Base-by-base conservation (phyloP, 768 basidiomycete genomes). In the Lactifluus pinguis region DNA sequence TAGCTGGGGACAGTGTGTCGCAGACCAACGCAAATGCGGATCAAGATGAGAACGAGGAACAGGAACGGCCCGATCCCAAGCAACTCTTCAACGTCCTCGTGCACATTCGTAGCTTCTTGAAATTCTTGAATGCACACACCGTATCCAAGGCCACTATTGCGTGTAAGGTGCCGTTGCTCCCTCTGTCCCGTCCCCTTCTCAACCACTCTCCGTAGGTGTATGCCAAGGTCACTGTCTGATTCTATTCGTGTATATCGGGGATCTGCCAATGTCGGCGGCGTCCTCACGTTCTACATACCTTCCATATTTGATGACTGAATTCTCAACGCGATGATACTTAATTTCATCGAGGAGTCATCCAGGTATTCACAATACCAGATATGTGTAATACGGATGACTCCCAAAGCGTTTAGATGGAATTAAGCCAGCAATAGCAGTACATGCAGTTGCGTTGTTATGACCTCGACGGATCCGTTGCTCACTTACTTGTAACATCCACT, bases 211-310 rank as follows among this genome's bases (percentile, higher is more conserved):
- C 30, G 0, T 68, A 94, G 91, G 87, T 68, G 79, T 94, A 53
- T 94, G 92, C 69, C 83, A 85, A 65, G 79, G 83, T 60, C 87
- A 92, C 64, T 93, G 90, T 69, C 78, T 89, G 60, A 93, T 94
- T 65, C 79, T 93, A 53, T 94, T 93, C 64, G 90, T 93, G 56
- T 94, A 93, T 68, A 86, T 93, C 48, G 92, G 92, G 10, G 85
- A 90, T 79, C 85, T 11, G 81, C 82, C 5, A 84, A 89, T 58
- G 83, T 86, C 0, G 89, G 91, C 49, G 92, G 90, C 2, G 88
- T 94, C 45, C 76, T 94, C 63, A 94, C 92, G 2, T 93, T 89
- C 69, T 94, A 92, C 68, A 84, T 94, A 54, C 92, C 92, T 47
- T 87, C 86, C 1, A 81, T 89, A 42, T 78, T 87, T 49, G 83